These are phyloP conservation scores for Mycena rosella DNA, from an alignment of 768 basidiomycete species.

Conservation along the genomic window DNA sequence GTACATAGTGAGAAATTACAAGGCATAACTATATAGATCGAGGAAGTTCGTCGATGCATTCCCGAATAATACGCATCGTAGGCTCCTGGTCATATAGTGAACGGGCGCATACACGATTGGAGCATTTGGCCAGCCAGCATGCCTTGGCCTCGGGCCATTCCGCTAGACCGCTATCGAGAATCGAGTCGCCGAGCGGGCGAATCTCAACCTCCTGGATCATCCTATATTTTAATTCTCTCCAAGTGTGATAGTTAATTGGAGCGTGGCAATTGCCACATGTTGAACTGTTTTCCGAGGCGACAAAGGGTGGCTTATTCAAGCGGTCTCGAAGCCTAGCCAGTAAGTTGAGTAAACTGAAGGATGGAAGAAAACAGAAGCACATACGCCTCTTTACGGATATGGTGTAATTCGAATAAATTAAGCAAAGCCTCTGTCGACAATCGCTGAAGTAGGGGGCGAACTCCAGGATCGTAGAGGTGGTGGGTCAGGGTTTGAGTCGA, in stretches of 20 bases:
- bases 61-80: constrained; percentile 60
- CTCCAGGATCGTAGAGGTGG: constrained; percentile 61
- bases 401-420: constrained; percentile 68
- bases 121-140: constrained; percentile 72
- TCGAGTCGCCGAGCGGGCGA: constrained; percentile 71
- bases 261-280: constrained; percentile 66
- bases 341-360: neutral
- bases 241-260: constrained; percentile 67
- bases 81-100: constrained; percentile 62
- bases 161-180: constrained; percentile 60
- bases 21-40: constrained; percentile 43
- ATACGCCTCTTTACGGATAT: constrained; percentile 60
- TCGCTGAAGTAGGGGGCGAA: constrained; percentile 60
- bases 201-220: constrained; percentile 65
- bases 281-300: constrained; percentile 50
- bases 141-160: constrained; percentile 71
- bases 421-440: constrained; percentile 66
- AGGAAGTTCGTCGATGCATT: constrained; percentile 65
- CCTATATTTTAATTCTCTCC: constrained; percentile 71
- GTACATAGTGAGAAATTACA: too few species aligned
- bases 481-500: constrained; percentile 68
- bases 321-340: constrained; percentile 54
- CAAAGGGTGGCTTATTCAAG: constrained; percentile 71
- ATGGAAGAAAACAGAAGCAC: constrained; percentile 19
- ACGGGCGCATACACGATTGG: constrained; percentile 53